These are phyloP conservation scores for Cinnamomum chago DNA, from an alignment of 164 flowering plant genomes.

Conservation along the genomic window DNA sequence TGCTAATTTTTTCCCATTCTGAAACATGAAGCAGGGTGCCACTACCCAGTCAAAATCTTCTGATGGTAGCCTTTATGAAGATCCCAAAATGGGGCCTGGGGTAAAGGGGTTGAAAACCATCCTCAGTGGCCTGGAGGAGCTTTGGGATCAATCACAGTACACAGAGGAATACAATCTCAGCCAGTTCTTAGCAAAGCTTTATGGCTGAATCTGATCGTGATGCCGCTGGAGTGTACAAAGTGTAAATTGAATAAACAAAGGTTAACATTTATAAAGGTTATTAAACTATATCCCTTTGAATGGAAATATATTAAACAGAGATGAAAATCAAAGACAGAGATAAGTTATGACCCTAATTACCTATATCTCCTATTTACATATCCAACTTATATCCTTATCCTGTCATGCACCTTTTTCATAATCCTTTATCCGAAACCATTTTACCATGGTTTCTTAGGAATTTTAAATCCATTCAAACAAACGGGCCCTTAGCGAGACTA, in stretches of 20 bases:
- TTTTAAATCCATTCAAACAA: too few species aligned
- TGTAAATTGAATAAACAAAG: constrained; percentile 13
- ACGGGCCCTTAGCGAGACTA: too few species aligned
- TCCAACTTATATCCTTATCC: too few species aligned
- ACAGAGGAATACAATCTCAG: constrained; percentile 83
- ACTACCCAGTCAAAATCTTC: constrained; percentile 28
- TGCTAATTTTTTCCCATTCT: background rate
- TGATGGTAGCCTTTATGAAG: constrained; percentile 39
- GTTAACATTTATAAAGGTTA: too few species aligned
- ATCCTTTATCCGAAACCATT: too few species aligned
- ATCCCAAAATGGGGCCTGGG: constrained; percentile 37
- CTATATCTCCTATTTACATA: too few species aligned
- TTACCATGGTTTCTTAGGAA: too few species aligned
- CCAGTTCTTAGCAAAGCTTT: constrained; percentile 85
- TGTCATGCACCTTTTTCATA: too few species aligned
- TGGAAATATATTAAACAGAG: too few species aligned
- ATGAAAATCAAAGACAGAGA: too few species aligned
- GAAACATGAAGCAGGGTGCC: constrained; percentile 34
- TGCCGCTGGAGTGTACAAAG: constrained; percentile 27
- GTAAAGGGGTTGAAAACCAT: constrained; percentile 86
- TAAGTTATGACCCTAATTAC: too few species aligned
- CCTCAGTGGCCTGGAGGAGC: constrained; percentile 85
- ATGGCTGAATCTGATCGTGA: constrained; percentile 35
- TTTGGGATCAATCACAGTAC: constrained; percentile 98
- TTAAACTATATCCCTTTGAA: too few species aligned